phyloP scores from a whole-genome alignment of 192 early-diverging fungal species.

The Pilaira anomala region DNA sequence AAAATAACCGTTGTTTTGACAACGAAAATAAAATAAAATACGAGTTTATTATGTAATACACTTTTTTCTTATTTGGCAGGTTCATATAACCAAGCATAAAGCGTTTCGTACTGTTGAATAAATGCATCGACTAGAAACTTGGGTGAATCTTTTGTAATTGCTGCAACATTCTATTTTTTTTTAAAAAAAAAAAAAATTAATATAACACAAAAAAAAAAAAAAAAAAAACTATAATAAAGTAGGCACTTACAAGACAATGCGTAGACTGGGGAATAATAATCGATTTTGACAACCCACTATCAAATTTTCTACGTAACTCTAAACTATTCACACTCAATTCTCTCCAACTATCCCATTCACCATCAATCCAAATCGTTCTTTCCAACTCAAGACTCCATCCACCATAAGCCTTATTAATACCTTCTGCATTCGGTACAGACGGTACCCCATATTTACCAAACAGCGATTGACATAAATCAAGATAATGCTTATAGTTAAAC shows the following conservation, averaged over 20 bases:
- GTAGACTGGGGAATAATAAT: neutral
- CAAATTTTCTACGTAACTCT: neutral
- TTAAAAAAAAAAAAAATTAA: neutral
- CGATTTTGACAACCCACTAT: neutral
- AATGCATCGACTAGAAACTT: too few relatives aligned
- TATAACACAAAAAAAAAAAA: too few relatives aligned
- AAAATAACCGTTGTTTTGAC: neutral
- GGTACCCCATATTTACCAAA: too few relatives aligned
- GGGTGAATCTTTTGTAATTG: too few relatives aligned
- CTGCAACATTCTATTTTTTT: neutral
- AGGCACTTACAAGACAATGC: slow-evolving; percentile 13
- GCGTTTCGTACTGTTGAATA: too few relatives aligned
- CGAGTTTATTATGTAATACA: too few relatives aligned
- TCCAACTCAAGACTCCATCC: slow-evolving; percentile 30
- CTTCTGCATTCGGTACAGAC: slow-evolving; percentile 10
- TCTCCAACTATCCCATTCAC: slow-evolving; percentile 62
- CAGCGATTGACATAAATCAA: too few relatives aligned
- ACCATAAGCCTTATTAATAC: neutral
- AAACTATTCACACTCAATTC: slow-evolving; percentile 41
- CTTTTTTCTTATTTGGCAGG: too few relatives aligned
- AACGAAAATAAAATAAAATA: too few relatives aligned
- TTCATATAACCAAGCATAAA: too few relatives aligned
- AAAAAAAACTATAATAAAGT: neutral
- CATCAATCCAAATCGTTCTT: slow-evolving; percentile 64
- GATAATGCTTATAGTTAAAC: too few relatives aligned